Conservation (phyloP, 2,329 filamentous ascomycete species). For the Fusarium nanum region DNA sequence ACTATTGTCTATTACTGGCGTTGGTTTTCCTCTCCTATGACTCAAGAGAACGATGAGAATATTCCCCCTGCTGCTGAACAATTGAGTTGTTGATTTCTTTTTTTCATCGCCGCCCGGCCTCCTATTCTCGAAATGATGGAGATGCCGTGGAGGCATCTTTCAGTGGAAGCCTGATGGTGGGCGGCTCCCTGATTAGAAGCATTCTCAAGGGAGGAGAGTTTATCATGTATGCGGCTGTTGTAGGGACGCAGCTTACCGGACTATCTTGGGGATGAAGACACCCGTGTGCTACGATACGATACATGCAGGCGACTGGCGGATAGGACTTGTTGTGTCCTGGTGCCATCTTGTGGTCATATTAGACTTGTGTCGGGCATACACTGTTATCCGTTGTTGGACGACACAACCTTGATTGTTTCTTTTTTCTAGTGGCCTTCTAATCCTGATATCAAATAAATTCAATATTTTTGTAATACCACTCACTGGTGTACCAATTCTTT, state of each 20-base stretch:
- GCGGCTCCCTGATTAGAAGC: slow-evolving; percentile 34
- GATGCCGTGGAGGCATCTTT: neutral
- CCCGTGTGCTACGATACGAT: slow-evolving; percentile 36
- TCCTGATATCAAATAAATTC: slow-evolving; percentile 69
- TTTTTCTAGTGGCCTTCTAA: slow-evolving; percentile 71
- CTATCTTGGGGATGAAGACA: slow-evolving; percentile 38
- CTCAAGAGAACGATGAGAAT: slow-evolving; percentile 58
- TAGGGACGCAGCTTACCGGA: slow-evolving; percentile 38
- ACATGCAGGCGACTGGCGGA: slow-evolving; percentile 38
- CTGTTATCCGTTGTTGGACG: slow-evolving; percentile 48
- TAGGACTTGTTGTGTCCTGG: slow-evolving; percentile 20
- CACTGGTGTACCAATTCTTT: neutral
- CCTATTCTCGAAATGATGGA: slow-evolving; percentile 48
- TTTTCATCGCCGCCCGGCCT: slow-evolving; percentile 50
- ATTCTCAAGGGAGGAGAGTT: slow-evolving; percentile 32
- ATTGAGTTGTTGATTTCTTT: slow-evolving; percentile 52
- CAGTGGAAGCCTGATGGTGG: slow-evolving; percentile 29
- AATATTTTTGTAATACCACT: slow-evolving; percentile 47
- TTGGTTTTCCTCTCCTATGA: slow-evolving; percentile 59
- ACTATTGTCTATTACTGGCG: slow-evolving; percentile 61
- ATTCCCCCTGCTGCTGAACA: slow-evolving; percentile 57
- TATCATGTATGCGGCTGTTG: slow-evolving; percentile 36
- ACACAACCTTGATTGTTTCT: slow-evolving; percentile 53
- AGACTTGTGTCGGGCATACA: slow-evolving; percentile 41
- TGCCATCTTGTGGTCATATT: slow-evolving; percentile 36